A percentile compares a stretch with the other conserved stretches of the same genome.
These are phyloP conservation scores for Neofusicoccum parvum DNA, from an alignment of 2,329 filamentous ascomycete species.

Conservation along the genomic window DNA sequence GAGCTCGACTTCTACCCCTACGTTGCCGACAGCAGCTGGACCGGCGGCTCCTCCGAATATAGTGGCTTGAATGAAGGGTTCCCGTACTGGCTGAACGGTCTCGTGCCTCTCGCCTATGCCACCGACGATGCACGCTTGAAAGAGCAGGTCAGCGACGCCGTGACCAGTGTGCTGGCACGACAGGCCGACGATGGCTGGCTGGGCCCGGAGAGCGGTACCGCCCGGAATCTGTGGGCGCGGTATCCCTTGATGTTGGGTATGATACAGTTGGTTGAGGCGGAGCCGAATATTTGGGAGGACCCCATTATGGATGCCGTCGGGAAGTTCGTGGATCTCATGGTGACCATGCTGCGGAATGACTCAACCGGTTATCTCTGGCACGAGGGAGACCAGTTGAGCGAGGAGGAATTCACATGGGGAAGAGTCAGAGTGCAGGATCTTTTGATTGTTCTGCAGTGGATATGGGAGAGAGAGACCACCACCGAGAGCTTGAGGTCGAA, in stretches of 20 bases:
- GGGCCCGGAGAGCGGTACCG: constrained; percentile 51
- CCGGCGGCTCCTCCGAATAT: constrained; percentile 56
- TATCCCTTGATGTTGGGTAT: constrained; percentile 55
- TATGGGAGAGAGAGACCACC: constrained; percentile 41
- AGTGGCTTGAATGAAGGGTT: constrained; percentile 56
- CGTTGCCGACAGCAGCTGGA: constrained; percentile 55
- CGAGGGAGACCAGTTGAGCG: constrained; percentile 37
- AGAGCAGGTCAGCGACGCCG: constrained; percentile 48
- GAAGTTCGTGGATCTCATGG: constrained; percentile 52
- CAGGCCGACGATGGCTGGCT: constrained; percentile 61
- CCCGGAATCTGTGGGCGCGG: constrained; percentile 57
- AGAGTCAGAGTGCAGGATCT: constrained; percentile 41
- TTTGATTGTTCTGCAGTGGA: constrained; percentile 52
- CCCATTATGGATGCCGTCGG: constrained; percentile 54
- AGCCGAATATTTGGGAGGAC: constrained; percentile 42
- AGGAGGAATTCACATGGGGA: constrained; percentile 17
- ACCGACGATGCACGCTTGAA: constrained; percentile 54
- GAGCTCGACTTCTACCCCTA: constrained; percentile 59
- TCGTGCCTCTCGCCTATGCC: constrained; percentile 59
- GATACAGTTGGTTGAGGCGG: constrained; percentile 54
- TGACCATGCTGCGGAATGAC: constrained; percentile 58
- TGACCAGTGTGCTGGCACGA: constrained; percentile 52
- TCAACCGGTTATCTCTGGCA: constrained; percentile 54
- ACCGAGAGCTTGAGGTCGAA: constrained; percentile 21
- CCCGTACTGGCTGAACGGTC: constrained; percentile 62